phyloP scores from a whole-genome alignment of 202 grass and related monocot species.

The Panicum hallii region DNA sequence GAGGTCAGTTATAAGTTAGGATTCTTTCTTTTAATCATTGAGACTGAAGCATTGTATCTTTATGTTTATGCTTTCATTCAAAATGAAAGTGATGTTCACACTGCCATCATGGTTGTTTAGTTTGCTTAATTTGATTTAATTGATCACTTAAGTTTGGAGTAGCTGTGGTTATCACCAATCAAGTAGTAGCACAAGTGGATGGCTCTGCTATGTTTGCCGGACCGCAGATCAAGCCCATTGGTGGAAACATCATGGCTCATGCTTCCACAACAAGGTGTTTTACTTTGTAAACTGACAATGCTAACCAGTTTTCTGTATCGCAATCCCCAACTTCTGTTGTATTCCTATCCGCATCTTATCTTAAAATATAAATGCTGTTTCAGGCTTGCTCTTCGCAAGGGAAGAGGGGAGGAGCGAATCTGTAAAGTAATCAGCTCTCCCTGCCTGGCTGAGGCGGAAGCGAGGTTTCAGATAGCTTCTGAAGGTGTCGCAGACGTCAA shows the following conservation, averaged over 20 bases:
- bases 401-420: conserved; percentile 83
- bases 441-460: conserved; percentile 86
- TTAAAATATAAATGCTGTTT: not conserved
- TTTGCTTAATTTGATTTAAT: conserved; percentile 38
- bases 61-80: not conserved
- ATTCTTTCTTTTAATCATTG: not conserved
- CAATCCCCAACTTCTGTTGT: not conserved
- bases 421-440: conserved; percentile 98
- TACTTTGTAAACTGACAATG: not conserved
- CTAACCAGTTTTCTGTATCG: not conserved
- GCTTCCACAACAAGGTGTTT: conserved; percentile 71
- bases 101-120: conserved; percentile 1
- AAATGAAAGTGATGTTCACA: not conserved
- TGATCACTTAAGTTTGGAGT: conserved; percentile 80
- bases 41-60: not conserved
- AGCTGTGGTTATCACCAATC: conserved; percentile 95
- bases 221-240: conserved; percentile 86
- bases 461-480: conserved; percentile 77
- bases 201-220: conserved; percentile 93
- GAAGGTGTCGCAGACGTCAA: conserved; percentile 89
- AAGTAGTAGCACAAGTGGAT: conserved; percentile 99
- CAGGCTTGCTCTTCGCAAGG: conserved; percentile 89
- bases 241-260: conserved; percentile 97
- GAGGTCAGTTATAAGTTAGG: conserved; percentile 53
- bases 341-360: not conserved